Evolutionary conservation across 177 flowering plant genomes (phyloP), one percentile per base, ranked within the genome.

Genomic region (Tripterygium wilfordii): DNA sequence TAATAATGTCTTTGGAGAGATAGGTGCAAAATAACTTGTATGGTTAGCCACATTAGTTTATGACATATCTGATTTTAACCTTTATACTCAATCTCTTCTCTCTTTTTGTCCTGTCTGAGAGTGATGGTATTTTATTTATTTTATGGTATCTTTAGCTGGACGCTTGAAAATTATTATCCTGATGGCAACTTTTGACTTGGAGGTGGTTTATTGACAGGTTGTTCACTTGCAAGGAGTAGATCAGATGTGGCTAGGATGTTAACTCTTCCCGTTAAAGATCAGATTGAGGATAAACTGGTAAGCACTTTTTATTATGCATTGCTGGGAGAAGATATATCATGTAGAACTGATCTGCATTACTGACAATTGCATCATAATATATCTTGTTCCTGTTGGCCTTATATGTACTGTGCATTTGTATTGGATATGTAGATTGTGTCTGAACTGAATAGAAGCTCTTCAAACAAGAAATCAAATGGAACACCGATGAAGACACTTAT

Each of bases 401-500:
- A 45, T 30, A 9, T 57, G 14, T 62, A 24, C 8, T 16, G 43
- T 62, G 26, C 44, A 37, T 41, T 33, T 47, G 35, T 37, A 27
- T 62, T 45, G 39, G 28, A 13, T 42, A 8, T 71, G 58, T 78
- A 91, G 98, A 62, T 71, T 35, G 67, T 70, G 35, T 58, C 75
- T 35, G 88, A 85, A 45, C 47, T 64, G 21, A 66, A 57, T 36
- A 68, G 65, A 57, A 65, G 52, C 48, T 61, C 68, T 30, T 65
- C 71, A 33, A 73, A 68, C 67, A 70, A 66, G 39, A 79, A 68
- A 59, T 53, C 69, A 9, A 71, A 58, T 61, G 83, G 85, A 64
- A 84, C 85, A 44, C 95, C 99, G 42, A 85, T 92, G 81, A 92
- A 92, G 72, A 79, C 75, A 77, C 91, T 92, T 36, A 77, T 88